A percentile compares a stretch with the other conserved stretches of the same genome.
Conservation (phyloP, 2,329 filamentous ascomycete species). For the Ascosphaera pollenicola region DNA sequence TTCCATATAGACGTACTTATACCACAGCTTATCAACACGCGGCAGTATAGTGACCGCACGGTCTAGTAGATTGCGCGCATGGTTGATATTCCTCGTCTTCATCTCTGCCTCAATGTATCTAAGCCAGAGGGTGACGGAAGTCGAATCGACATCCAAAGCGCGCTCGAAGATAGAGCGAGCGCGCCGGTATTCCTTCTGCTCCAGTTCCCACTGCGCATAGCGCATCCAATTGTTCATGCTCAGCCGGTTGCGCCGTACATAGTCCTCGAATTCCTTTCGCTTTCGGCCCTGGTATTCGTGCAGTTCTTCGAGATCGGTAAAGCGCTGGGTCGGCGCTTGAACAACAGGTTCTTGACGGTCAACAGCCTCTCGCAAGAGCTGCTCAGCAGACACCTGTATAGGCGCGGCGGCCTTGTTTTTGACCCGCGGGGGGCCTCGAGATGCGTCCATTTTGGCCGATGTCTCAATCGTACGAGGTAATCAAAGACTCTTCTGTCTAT, state of each 20-base stretch:
- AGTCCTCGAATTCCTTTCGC: slow-evolving; percentile 91
- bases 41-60: slow-evolving; percentile 84
- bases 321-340: slow-evolving; percentile 80
- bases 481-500: not conserved
- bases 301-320: slow-evolving; percentile 89
- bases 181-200: slow-evolving; percentile 90
- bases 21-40: slow-evolving; percentile 90
- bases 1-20: slow-evolving; percentile 98
- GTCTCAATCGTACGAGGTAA: slow-evolving; percentile 1
- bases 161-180: slow-evolving; percentile 88
- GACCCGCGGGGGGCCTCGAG: slow-evolving; percentile 80
- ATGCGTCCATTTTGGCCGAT: slow-evolving; percentile 51
- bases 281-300: slow-evolving; percentile 95
- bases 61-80: slow-evolving; percentile 84
- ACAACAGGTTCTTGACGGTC: slow-evolving; percentile 80
- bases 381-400: slow-evolving; percentile 83
- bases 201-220: slow-evolving; percentile 91
- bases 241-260: slow-evolving; percentile 81
- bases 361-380: slow-evolving; percentile 89
- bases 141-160: slow-evolving; percentile 76
- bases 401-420: slow-evolving; percentile 96
- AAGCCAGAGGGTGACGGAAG: slow-evolving; percentile 71
- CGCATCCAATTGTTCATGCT: slow-evolving; percentile 99
- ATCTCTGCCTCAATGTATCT: slow-evolving; percentile 93
- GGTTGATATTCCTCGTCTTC: slow-evolving; percentile 87